These are phyloP conservation scores for Yamadazyma pseudoaaseri DNA, from an alignment of 1,139 yeast genomes.

Conservation along the genomic window DNA sequence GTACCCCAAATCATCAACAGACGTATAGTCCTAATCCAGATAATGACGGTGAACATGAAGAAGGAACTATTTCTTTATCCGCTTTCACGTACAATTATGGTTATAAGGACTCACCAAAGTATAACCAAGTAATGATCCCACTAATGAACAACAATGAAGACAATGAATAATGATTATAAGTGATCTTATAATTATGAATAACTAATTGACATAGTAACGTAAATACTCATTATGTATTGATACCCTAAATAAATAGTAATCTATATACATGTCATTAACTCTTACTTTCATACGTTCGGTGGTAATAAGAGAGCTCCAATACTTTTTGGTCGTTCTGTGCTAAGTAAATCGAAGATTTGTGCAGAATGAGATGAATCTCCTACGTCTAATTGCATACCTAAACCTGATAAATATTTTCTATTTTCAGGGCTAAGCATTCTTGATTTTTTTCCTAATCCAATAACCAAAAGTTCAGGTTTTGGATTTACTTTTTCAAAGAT, in stretches of 20 bases:
- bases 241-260: not conserved
- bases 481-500: constrained; percentile 63
- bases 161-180: constrained; percentile 10
- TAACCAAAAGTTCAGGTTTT: constrained; percentile 70
- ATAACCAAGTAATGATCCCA: constrained; percentile 8
- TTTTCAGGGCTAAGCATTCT: constrained; percentile 61
- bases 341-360: constrained; percentile 67
- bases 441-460: constrained; percentile 67
- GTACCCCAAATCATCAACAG: constrained; percentile 43
- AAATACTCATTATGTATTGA: not conserved
- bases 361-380: constrained; percentile 71
- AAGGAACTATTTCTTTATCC: constrained; percentile 14
- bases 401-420: constrained; percentile 43
- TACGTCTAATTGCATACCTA: constrained; percentile 70
- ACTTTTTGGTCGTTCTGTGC: constrained; percentile 74
- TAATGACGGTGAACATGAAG: constrained; percentile 10
- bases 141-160: constrained; percentile 7
- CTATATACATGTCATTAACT: constrained; percentile 1
- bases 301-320: constrained; percentile 73
- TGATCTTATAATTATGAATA: not conserved
- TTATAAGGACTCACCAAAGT: constrained; percentile 7
- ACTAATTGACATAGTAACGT: not conserved
- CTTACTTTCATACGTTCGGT: constrained; percentile 49
- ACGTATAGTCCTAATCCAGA: constrained; percentile 15
- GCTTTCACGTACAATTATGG: constrained; percentile 15